These are phyloP conservation scores for Cryptococcus floricola DNA, from an alignment of 1,284 basidiomycete genomes.

Conservation along the genomic window DNA sequence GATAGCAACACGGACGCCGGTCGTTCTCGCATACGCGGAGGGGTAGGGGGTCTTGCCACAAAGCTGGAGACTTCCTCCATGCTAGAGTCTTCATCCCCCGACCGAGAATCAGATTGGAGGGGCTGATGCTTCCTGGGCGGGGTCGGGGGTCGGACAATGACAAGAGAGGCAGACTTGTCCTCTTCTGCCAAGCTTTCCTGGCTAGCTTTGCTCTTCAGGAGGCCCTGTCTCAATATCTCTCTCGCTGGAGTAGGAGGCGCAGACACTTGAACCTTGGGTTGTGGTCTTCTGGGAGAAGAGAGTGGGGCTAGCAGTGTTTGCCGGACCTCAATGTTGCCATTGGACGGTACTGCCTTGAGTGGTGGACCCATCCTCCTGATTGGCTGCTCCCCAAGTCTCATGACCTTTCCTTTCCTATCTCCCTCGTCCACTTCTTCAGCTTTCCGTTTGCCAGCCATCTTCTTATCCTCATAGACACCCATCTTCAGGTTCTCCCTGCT, in stretches of 20 bases:
- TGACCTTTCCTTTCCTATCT: conserved; percentile 2
- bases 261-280: neutral
- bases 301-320: neutral
- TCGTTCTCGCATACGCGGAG: neutral
- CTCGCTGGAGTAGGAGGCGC: conserved; percentile 15
- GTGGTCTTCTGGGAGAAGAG: neutral
- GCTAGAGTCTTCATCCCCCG: neutral
- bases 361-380: neutral
- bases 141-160: conserved; percentile 9
- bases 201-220: neutral
- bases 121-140: conserved; percentile 9
- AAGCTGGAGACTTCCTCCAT: neutral
- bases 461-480: conserved; percentile 6
- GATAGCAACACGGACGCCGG: too few relatives aligned
- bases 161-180: neutral
- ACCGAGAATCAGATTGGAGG: neutral
- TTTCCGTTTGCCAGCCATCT: conserved; percentile 10
- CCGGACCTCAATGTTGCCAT: neutral
- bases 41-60: neutral
- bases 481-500: neutral
- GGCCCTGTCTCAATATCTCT: conserved; percentile 9
- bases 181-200: neutral
- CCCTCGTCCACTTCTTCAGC: neutral
- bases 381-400: conserved; percentile 1
- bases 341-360: neutral